These are phyloP conservation scores for Quercus glauca DNA, from an alignment of 306 rosid genomes.

Conservation along the genomic window DNA sequence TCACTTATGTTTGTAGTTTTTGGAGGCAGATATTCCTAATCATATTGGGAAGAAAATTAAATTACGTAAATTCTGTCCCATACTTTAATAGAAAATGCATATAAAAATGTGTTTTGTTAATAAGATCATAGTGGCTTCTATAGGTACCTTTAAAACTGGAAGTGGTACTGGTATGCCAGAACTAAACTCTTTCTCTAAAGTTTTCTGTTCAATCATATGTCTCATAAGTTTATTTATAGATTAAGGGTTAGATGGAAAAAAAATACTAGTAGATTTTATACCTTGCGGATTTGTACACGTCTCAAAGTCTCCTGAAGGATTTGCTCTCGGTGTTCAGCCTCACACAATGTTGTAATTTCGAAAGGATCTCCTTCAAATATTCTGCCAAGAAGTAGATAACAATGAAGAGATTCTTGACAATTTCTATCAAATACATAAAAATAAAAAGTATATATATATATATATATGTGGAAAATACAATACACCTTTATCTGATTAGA, in stretches of 20 bases:
- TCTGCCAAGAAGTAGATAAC: constrained; percentile 26
- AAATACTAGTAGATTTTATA: constrained; percentile 4
- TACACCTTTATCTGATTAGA: too few species aligned
- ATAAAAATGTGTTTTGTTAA: neutral
- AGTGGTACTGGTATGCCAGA: constrained; percentile 9
- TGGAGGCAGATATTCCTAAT: constrained; percentile 27
- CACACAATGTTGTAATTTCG: constrained; percentile 44
- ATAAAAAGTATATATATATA: too few species aligned
- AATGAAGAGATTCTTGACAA: too few species aligned
- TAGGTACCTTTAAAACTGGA: constrained; percentile 28
- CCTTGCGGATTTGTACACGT: constrained; percentile 45
- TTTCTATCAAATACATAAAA: too few species aligned
- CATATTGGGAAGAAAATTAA: neutral
- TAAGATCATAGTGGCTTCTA: neutral
- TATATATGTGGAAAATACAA: too few species aligned
- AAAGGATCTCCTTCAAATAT: constrained; percentile 58
- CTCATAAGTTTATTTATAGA: neutral
- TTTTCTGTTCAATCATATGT: constrained; percentile 27
- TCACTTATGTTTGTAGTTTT: constrained; percentile 25
- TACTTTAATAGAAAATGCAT: neutral
- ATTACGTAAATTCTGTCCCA: neutral
- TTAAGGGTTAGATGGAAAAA: neutral
- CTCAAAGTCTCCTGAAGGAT: constrained; percentile 49
- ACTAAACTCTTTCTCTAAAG: constrained; percentile 30
- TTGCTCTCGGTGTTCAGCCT: constrained; percentile 45